Evolutionary conservation across 805 yeast species (phyloP).

Genomic region (Brettanomyces anomalus): DNA sequence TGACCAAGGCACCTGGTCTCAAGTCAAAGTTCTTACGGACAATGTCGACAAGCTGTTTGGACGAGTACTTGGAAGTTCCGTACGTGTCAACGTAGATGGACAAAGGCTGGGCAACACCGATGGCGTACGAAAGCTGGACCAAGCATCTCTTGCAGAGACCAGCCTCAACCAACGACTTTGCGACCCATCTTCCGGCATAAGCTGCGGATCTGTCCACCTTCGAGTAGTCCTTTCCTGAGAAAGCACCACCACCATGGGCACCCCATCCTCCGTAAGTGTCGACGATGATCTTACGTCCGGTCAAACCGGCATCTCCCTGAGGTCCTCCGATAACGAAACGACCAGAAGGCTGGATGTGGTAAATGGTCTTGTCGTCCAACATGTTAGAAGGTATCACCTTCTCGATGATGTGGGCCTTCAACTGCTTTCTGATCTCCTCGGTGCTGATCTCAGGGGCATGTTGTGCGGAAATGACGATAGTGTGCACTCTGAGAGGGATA

Average conservation of each 20-base stretch:
- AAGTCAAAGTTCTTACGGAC: constrained; percentile 93
- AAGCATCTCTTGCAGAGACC: constrained; percentile 94
- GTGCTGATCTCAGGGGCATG: constrained; percentile 95
- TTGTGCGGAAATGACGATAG: constrained; percentile 95
- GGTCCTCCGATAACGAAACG: constrained; percentile 99
- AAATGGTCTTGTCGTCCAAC: constrained; percentile 89
- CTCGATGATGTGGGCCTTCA: constrained; percentile 73
- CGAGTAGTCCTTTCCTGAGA: constrained; percentile 99
- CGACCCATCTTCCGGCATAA: constrained; percentile 99
- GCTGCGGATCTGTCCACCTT: constrained; percentile 99
- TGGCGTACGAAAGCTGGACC: constrained; percentile 98
- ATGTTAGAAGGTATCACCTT: constrained; percentile 86
- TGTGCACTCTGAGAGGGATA: constrained; percentile 92
- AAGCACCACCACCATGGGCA: constrained; percentile 99
- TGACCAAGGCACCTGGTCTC: constrained; percentile 99
- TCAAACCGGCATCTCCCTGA: constrained; percentile 99
- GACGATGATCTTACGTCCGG: constrained; percentile 98
- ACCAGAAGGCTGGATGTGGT: constrained; percentile 99
- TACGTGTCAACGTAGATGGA: constrained; percentile 96
- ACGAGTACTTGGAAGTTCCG: constrained; percentile 89
- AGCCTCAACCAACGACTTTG: constrained; percentile 93
- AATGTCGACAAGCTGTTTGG: constrained; percentile 84
- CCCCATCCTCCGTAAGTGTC: constrained; percentile 99
- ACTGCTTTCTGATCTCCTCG: constrained; percentile 77
- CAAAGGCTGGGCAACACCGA: constrained; percentile 99